Base-by-base conservation (phyloP, 805 yeast species). In the Kluyveromyces starmeri region DNA sequence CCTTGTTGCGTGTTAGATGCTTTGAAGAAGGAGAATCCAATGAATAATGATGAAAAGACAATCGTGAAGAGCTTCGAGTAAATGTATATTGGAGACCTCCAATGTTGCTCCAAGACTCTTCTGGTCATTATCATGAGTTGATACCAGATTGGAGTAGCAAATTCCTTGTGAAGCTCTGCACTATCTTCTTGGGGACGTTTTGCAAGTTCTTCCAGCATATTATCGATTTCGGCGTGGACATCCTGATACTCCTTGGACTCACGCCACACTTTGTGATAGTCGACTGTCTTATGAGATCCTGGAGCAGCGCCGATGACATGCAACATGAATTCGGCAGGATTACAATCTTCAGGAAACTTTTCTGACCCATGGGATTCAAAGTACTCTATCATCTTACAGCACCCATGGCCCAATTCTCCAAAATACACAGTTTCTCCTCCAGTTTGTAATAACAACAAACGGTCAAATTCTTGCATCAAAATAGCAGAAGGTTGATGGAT, bases 261-360 rank as follows among this genome's bases (percentile, higher is more conserved):
- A 38, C 48, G 53, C 75, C 88, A 79, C 4, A 67, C 64, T 13
- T 71, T 67, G 47, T 61, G 59, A 74, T 79, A 80, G 20, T 79
- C 73, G 18, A 60, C 64, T 10, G 60, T 48, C 7, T 65, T 69
- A 23, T 58, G 47, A 1, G 83, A 75, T 13, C 82, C 76, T 2
- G 85, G 83, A 44, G 83, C 85, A 15, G 85, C 84, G 23, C 85
- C 85, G 53, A 80, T 75, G 15, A 70, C 73, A 39, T 75, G 78
- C 38, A 78, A 54, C 55, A 77, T 73, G 61, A 76, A 78, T 51
- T 77, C 84, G 6, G 83, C 84, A 2, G 84, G 83, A 43, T 78
- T 78, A 35, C 73, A 83, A 9, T 49, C 53, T 11, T 52, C 50
- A 4, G 55, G 55, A 57, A 86, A 79, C 35, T 66, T 66, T 45